phyloP scores from a whole-genome alignment of 352 stramenopile species.

The Phytopythium vexans region DNA sequence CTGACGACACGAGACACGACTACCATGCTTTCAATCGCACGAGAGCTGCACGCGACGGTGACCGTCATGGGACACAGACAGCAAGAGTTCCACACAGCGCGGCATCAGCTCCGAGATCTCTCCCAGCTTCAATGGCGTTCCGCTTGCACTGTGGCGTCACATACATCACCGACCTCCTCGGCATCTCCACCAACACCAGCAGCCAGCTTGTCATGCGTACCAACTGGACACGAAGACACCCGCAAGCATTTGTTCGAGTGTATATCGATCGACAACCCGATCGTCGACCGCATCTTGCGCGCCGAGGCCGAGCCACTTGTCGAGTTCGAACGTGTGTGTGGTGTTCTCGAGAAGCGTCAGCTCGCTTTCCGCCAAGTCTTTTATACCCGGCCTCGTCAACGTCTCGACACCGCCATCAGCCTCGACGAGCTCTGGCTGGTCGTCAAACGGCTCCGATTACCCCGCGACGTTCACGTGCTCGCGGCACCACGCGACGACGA shows the following conservation, averaged over 20 bases:
- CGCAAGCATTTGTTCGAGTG: constrained; percentile 57
- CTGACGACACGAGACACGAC: no score
- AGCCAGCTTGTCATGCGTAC: constrained; percentile 15
- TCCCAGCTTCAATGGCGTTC: constrained; percentile 43
- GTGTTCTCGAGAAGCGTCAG: constrained; percentile 50
- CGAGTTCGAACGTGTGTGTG: constrained; percentile 41
- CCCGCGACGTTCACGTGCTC: constrained; percentile 56
- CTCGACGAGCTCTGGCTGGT: constrained; percentile 71
- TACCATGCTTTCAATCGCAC: neutral
- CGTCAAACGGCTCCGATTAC: constrained; percentile 56
- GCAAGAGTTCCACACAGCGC: neutral
- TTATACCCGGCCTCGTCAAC: constrained; percentile 30
- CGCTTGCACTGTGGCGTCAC: no score
- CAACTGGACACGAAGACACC: constrained; percentile 38
- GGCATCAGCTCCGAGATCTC: constrained; percentile 23
- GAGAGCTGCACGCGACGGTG: neutral
- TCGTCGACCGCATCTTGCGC: constrained; percentile 52
- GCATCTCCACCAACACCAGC: no score
- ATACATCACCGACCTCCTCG: no score
- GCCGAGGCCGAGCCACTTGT: constrained; percentile 47
- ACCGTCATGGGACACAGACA: neutral
- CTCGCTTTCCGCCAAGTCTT: constrained; percentile 48
- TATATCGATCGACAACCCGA: constrained; percentile 51
- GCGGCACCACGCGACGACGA: constrained; percentile 56
- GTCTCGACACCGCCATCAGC: constrained; percentile 31